Conservation (phyloP, 129 eudicot species). For the Silybum marianum region DNA sequence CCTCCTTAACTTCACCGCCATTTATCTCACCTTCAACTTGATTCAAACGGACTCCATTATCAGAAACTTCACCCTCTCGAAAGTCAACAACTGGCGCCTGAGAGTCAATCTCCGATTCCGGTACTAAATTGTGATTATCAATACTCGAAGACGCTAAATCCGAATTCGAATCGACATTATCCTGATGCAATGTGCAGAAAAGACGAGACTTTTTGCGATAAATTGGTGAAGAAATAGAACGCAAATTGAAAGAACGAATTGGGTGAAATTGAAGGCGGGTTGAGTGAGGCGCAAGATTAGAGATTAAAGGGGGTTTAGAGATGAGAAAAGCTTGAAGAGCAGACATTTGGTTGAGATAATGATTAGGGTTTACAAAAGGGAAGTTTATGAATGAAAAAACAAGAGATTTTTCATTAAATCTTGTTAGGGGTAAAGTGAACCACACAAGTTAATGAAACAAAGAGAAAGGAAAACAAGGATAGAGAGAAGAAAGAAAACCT, state of each 20-base stretch:
- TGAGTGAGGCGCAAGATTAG: conserved; percentile 21
- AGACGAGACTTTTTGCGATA: conserved; percentile 21
- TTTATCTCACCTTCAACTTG: conserved; percentile 7
- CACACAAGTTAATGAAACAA: conserved; percentile 15
- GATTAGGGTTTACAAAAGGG: conserved; percentile 47
- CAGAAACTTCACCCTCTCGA: conserved; percentile 5
- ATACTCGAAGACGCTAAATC: conserved; percentile 22
- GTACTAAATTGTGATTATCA: background rate
- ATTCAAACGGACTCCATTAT: background rate
- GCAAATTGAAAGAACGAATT: background rate
- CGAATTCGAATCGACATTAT: conserved; percentile 37
- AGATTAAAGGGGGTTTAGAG: conserved; percentile 40
- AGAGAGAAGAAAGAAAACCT: conserved; percentile 40
- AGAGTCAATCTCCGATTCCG: conserved; percentile 10
- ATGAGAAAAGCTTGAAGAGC: conserved; percentile 65
- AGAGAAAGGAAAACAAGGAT: background rate
- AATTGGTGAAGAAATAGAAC: conserved; percentile 11
- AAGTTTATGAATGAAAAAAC: background rate
- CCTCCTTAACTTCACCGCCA: conserved; percentile 16
- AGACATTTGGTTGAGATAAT: conserved; percentile 37
- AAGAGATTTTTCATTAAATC: background rate
- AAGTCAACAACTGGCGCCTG: conserved; percentile 10
- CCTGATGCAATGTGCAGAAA: conserved; percentile 57
- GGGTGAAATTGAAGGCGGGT: background rate
- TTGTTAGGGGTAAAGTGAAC: conserved; percentile 13